These are phyloP conservation scores for Recurvomyces mirabilis DNA, from an alignment of 495 filamentous ascomycete genomes.

Conservation along the genomic window DNA sequence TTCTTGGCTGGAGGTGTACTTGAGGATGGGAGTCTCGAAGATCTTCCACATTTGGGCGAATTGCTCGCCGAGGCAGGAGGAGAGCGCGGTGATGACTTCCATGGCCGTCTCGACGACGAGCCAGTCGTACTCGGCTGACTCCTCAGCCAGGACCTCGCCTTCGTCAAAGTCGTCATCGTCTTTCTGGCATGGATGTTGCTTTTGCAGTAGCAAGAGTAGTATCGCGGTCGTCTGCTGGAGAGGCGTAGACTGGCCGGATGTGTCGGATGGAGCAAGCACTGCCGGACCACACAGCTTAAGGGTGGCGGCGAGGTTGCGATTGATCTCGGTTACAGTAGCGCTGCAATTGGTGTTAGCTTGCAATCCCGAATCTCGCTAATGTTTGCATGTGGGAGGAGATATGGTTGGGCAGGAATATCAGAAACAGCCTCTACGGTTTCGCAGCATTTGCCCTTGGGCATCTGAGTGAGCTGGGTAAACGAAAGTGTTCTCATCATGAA, in stretches of 20 bases:
- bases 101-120: constrained; percentile 86
- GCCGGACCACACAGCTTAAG: constrained; percentile 85
- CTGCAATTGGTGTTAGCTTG: constrained; percentile 36
- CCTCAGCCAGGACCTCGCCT: constrained; percentile 60
- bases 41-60: constrained; percentile 86
- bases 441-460: constrained; percentile 75
- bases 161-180: constrained; percentile 52
- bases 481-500: constrained; percentile 72
- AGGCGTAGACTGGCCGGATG: constrained; percentile 23
- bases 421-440: constrained; percentile 62
- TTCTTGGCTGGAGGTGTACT: constrained; percentile 75
- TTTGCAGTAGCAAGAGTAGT: constrained; percentile 63
- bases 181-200: constrained; percentile 83
- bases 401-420: too few relatives aligned
- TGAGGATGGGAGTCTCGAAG: constrained; percentile 80
- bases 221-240: constrained; percentile 53
- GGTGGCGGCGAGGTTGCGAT: constrained; percentile 84
- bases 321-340: constrained; percentile 86
- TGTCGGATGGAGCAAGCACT: constrained; percentile 43
- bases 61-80: constrained; percentile 65
- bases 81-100: constrained; percentile 74
- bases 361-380: constrained; percentile 11
- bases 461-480: constrained; percentile 99
- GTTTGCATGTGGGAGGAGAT: too few relatives aligned
- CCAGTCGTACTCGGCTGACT: constrained; percentile 95